Conservation (phyloP, 2,329 filamentous ascomycete genomes). For the Aureobasidium sp. region DNA sequence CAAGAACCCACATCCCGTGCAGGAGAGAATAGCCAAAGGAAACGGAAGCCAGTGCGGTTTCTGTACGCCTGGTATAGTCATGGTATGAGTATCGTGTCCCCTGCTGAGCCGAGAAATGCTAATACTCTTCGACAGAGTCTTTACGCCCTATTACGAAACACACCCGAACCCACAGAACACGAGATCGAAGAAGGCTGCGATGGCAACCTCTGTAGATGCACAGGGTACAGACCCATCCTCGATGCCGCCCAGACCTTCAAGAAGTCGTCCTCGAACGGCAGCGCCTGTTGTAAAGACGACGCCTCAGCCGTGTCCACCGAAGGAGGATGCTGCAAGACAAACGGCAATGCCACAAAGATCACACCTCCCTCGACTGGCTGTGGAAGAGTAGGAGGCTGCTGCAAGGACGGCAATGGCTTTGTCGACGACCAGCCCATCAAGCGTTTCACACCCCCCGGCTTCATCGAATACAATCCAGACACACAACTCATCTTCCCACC, state of each 20-base stretch:
- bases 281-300: constrained; percentile 29
- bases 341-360: constrained; percentile 40
- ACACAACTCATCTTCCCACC: constrained; percentile 95
- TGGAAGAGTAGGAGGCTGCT: constrained; percentile 27
- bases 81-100: constrained; percentile 43
- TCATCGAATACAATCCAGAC: constrained; percentile 89
- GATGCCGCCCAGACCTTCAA: constrained; percentile 91
- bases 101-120: background rate
- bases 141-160: constrained; percentile 86
- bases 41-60: constrained; percentile 95
- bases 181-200: constrained; percentile 96
- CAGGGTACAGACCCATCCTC: constrained; percentile 87
- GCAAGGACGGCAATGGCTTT: constrained; percentile 27
- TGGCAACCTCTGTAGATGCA: constrained; percentile 91
- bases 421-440: constrained; percentile 44
- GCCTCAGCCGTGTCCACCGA: background rate
- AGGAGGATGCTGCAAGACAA: constrained; percentile 32
- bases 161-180: constrained; percentile 66
- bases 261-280: constrained; percentile 49
- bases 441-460: constrained; percentile 75
- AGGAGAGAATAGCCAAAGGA: constrained; percentile 82
- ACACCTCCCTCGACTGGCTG: constrained; percentile 45
- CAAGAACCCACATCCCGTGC: constrained; percentile 77
- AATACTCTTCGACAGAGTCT: constrained; percentile 53
- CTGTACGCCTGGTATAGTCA: constrained; percentile 95